Evolutionary conservation across 2,329 filamentous ascomycete species (phyloP).

Genomic region (Pyrenochaeta sp.): DNA sequence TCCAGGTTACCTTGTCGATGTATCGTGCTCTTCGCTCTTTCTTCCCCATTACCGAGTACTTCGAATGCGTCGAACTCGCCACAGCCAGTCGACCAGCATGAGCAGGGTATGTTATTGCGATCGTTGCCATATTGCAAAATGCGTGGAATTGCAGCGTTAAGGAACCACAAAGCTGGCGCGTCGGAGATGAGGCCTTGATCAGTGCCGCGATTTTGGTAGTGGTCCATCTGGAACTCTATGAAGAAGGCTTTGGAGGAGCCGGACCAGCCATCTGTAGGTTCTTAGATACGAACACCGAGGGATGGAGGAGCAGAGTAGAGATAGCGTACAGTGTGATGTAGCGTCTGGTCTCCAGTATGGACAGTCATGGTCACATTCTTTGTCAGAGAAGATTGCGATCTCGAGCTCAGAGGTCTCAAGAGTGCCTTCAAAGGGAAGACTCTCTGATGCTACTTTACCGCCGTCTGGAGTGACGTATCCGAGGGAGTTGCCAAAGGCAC

Average conservation of each 20-base stretch:
- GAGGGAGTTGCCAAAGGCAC: slow-evolving; percentile 65
- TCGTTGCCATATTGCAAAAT: slow-evolving; percentile 71
- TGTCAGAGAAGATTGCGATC: slow-evolving; percentile 47
- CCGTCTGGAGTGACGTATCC: slow-evolving; percentile 62
- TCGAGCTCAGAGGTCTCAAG: slow-evolving; percentile 46
- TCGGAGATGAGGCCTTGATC: slow-evolving; percentile 60
- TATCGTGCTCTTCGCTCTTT: slow-evolving; percentile 74
- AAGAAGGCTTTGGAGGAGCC: slow-evolving; percentile 77
- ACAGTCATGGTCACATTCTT: slow-evolving; percentile 58
- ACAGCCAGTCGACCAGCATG: slow-evolving; percentile 75
- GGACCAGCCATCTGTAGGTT: slow-evolving; percentile 69
- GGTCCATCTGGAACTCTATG: slow-evolving; percentile 74
- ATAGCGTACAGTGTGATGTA: slow-evolving; percentile 59
- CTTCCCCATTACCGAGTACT: slow-evolving; percentile 70
- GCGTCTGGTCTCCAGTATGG: slow-evolving; percentile 59
- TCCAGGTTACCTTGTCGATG: slow-evolving; percentile 65
- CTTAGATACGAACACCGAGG: background rate
- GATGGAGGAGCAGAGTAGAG: background rate
- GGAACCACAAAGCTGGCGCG: slow-evolving; percentile 78
- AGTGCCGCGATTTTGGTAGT: slow-evolving; percentile 41
- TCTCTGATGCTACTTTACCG: slow-evolving; percentile 55
- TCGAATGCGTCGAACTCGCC: slow-evolving; percentile 82
- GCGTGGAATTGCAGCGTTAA: slow-evolving; percentile 77
- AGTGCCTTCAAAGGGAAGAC: slow-evolving; percentile 60
- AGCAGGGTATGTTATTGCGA: slow-evolving; percentile 61